Evolutionary conservation across 768 basidiomycete species (phyloP).

Genomic region (Lentinula raphanica): DNA sequence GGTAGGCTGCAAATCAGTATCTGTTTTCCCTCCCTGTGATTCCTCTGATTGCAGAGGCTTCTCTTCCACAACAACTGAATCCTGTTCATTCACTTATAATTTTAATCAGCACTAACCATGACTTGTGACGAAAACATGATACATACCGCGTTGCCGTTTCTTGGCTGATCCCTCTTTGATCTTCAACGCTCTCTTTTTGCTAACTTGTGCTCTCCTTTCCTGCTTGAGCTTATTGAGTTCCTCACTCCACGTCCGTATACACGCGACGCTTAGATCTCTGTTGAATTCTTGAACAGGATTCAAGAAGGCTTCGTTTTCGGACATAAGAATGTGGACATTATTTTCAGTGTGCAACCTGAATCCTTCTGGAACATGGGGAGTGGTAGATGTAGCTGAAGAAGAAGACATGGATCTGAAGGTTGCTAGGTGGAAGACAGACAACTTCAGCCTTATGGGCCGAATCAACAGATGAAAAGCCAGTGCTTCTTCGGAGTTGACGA

Average conservation of each 20-base stretch:
- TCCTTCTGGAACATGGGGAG: conserved; percentile 57
- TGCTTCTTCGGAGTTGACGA: background rate
- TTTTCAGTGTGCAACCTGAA: conserved; percentile 80
- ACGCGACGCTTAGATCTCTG: conserved; percentile 86
- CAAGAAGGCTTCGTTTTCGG: conserved; percentile 82
- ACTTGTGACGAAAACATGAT: conserved; percentile 8
- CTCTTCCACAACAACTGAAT: background rate
- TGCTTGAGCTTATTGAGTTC: conserved; percentile 58
- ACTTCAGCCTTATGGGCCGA: conserved; percentile 1
- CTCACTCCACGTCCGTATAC: conserved; percentile 87
- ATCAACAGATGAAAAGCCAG: background rate
- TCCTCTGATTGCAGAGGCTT: background rate
- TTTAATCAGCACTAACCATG: background rate
- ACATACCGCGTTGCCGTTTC: conserved; percentile 39
- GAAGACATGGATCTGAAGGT: background rate
- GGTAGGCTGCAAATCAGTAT: background rate
- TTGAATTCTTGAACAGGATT: conserved; percentile 99
- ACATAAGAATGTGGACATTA: conserved; percentile 73
- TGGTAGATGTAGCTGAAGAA: background rate
- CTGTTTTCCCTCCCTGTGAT: background rate
- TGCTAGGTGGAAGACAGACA: background rate
- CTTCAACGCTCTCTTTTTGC: conserved; percentile 44
- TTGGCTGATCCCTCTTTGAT: conserved; percentile 29
- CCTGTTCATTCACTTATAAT: background rate
- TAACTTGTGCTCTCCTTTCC: conserved; percentile 49